Percentiles rank a stretch among this genome's conserved stretches.
Conservation (phyloP, 2,329 filamentous ascomycete species). For the Fusarium multiceps region DNA sequence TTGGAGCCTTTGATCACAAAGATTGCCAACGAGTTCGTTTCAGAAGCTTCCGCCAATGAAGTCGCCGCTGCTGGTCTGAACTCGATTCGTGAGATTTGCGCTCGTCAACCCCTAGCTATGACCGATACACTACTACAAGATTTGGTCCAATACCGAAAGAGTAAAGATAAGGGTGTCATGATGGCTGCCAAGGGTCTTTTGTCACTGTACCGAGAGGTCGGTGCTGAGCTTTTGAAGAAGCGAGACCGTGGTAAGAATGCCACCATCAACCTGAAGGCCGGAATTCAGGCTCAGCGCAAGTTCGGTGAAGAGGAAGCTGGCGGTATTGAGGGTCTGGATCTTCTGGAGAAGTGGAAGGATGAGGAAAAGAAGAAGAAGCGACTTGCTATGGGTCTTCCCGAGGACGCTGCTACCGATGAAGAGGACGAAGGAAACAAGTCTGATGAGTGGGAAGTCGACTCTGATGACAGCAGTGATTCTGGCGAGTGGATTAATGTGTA, state of each 20-base stretch:
- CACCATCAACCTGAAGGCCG: conserved; percentile 80
- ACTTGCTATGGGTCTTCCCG: conserved; percentile 74
- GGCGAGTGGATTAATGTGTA: conserved; percentile 95
- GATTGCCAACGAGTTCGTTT: conserved; percentile 98
- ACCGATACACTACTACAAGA: conserved; percentile 95
- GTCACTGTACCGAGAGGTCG: conserved; percentile 90
- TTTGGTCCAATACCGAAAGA: conserved; percentile 93
- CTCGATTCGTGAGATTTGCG: conserved; percentile 93
- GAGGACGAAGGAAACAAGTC: conserved; percentile 66
- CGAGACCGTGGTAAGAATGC: conserved; percentile 92
- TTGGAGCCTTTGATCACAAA: conserved; percentile 92
- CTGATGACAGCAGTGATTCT: conserved; percentile 73
- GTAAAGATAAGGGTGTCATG: conserved; percentile 98
- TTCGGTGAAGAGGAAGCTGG: conserved; percentile 86
- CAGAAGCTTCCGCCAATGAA: conserved; percentile 89
- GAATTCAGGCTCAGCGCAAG: conserved; percentile 78
- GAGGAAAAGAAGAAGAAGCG: conserved; percentile 83
- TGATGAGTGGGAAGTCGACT: conserved; percentile 71
- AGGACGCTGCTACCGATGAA: conserved; percentile 69
- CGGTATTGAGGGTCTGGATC: conserved; percentile 89
- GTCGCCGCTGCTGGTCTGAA: conserved; percentile 93
- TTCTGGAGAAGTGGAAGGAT: conserved; percentile 93
- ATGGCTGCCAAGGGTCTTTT: conserved; percentile 96
- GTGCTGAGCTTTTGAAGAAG: conserved; percentile 87
- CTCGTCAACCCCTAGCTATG: conserved; percentile 94